Evolutionary conservation across 2,329 filamentous ascomycete genomes (phyloP), one percentile per base, ranked within the genome.

Genomic region (Cordyceps pruinosa): DNA sequence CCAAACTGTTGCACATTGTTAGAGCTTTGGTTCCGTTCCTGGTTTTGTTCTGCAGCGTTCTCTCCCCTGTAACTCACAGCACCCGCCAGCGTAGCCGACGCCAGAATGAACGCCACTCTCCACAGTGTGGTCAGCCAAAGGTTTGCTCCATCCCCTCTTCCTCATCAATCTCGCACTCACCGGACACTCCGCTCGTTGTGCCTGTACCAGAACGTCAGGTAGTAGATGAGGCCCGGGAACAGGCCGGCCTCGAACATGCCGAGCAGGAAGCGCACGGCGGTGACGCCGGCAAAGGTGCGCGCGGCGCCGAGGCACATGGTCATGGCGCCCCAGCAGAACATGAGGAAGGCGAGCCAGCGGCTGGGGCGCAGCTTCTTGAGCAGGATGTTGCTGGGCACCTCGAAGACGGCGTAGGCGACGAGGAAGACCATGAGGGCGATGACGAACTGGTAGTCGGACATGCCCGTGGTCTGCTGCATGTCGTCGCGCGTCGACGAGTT

Each of bases 131-230:
- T 50, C 23, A 48, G 42, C 30, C 34, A 37, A 26, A 26, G 12
- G 34, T 26, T 12, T 12, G 2, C 17, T 17, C 23, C 12, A 5
- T 12, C 19, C 13, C 25, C 4, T 21, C 25, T 21, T 17, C 9
- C 10, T n/a, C 13, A 2, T 17, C 10, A 25, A 8, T 32, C 7
- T 4, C n/a, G 17, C 12, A 50, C 54, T 41, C 54, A 70, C 68
- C 70, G 79, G n/a, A 89, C 71, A 23, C 85, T 87, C 4, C 88
- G 78, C 70, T 91, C 87, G 19, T 82, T 78, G 62, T 83, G 82
- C 45, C 80, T 84, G 69, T 91, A 91, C 78, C 88, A 90, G 60
- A 89, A 83, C 0, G 87, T 90, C 48, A 91, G 73, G 63, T 89
- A 89, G 69, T 84, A 74, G 0, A 83, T 80, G 62, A 89, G 71